Percentiles rank a stretch among this genome's conserved stretches.
These are phyloP conservation scores for Pelargonium australe DNA, from an alignment of 441 rosid genomes.

Conservation along the genomic window DNA sequence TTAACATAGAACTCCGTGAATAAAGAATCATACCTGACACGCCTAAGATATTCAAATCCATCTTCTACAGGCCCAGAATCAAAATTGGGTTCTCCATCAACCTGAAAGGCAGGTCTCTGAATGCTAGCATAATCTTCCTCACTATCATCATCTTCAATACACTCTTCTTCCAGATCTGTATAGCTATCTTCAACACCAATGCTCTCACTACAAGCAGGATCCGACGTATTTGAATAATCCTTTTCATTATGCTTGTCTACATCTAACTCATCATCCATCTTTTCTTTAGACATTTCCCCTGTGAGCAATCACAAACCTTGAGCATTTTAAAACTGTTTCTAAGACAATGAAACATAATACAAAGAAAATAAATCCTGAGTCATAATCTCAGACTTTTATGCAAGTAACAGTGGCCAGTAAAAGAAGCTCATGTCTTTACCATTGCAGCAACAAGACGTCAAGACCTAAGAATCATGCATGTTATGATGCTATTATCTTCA, in stretches of 20 bases:
- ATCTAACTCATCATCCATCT: constrained; percentile 27
- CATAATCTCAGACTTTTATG: constrained; percentile 7
- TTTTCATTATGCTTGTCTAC: constrained; percentile 22
- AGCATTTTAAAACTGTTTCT: constrained; percentile 5
- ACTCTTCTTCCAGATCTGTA: constrained; percentile 30
- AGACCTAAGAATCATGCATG: constrained; percentile 29
- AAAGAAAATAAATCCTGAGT: too few relatives aligned
- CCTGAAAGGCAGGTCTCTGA: constrained; percentile 69
- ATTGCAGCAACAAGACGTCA: constrained; percentile 42
- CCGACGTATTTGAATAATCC: constrained; percentile 18
- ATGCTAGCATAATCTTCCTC: constrained; percentile 65
- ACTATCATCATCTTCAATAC: constrained; percentile 52
- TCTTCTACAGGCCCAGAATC: constrained; percentile 87
- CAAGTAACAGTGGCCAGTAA: constrained; percentile 11
- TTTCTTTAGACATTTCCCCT: constrained; percentile 37
- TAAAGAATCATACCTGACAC: constrained; percentile 55
- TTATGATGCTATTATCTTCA: too few relatives aligned
- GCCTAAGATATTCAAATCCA: constrained; percentile 77
- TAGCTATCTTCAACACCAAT: constrained; percentile 22
- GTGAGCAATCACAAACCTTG: constrained; percentile 33
- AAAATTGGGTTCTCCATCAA: constrained; percentile 85
- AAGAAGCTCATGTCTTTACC: constrained; percentile 31
- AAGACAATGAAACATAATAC: too few relatives aligned
- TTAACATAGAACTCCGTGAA: not conserved
- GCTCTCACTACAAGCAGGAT: constrained; percentile 20